Evolutionary conservation across 768 basidiomycete species (phyloP).

Genomic region (Candolleomyces aberdarensis): DNA sequence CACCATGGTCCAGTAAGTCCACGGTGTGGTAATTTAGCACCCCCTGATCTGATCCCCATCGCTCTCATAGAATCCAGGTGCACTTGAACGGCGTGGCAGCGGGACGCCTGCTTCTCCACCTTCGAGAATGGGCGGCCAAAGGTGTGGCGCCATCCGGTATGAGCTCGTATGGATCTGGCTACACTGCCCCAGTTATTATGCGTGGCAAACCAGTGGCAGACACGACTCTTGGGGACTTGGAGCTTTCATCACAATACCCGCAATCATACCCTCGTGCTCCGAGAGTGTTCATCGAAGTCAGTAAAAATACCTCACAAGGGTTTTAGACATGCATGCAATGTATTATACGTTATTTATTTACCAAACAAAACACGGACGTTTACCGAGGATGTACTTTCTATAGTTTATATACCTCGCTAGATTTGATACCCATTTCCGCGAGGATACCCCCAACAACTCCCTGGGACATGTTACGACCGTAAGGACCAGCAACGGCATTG

Average conservation of each 20-base stretch:
- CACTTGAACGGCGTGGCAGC: not conserved
- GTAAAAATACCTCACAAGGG: not conserved
- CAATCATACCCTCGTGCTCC: not conserved
- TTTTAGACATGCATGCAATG: no score
- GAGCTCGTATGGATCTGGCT: not conserved
- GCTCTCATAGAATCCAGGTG: not conserved
- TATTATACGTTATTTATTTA: no score
- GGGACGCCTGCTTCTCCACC: not conserved
- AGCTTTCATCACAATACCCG: not conserved
- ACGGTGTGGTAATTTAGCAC: not conserved
- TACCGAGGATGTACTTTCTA: not conserved
- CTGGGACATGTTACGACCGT: constrained; percentile 73
- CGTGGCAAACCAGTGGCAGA: not conserved
- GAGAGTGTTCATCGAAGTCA: not conserved
- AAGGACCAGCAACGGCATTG: constrained; percentile 68
- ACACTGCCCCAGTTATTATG: not conserved
- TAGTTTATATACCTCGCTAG: constrained; percentile 49
- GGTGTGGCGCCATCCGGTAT: not conserved
- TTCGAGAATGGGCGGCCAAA: not conserved
- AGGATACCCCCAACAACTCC: constrained; percentile 67
- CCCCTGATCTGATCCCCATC: not conserved
- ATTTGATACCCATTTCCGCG: constrained; percentile 57
- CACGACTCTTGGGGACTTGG: not conserved
- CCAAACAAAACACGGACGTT: not conserved
- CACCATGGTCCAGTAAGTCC: not conserved